phyloP scores from a whole-genome alignment of 2,329 filamentous ascomycete species.

The Arthrobotrys iridis region DNA sequence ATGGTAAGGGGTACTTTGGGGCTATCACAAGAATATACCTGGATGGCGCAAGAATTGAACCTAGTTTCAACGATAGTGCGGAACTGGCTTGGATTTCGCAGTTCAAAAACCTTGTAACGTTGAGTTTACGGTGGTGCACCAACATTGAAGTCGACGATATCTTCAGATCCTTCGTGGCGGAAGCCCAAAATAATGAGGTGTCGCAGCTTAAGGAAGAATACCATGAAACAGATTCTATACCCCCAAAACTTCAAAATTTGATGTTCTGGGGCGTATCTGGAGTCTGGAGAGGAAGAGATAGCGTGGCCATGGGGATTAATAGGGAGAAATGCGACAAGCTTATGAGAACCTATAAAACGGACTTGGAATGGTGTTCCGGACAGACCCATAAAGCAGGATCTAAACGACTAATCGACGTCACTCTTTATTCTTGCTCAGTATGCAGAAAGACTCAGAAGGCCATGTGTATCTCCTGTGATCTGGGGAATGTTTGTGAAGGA shows the following conservation, averaged over 20 bases:
- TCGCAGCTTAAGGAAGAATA: background rate
- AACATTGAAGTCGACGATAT: background rate
- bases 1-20: background rate
- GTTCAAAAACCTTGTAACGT: background rate
- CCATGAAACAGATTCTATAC: background rate
- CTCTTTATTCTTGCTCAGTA: background rate
- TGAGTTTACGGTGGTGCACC: conserved; percentile 12
- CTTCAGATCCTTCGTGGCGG: background rate
- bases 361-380: background rate
- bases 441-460: background rate
- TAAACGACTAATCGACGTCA: background rate
- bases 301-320: background rate
- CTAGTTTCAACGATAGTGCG: background rate
- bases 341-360: conserved; percentile 6
- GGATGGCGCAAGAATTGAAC: background rate
- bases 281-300: background rate
- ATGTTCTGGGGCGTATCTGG: conserved; percentile 9
- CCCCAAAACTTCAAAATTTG: background rate
- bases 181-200: background rate
- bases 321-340: background rate
- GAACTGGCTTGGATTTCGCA: background rate
- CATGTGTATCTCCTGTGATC: background rate
- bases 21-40: conserved; percentile 4
- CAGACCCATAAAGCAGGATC: background rate
- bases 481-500: conserved; percentile 1